Conservation (phyloP, 169 alveolate genomes). For the Neospora caninum region DNA sequence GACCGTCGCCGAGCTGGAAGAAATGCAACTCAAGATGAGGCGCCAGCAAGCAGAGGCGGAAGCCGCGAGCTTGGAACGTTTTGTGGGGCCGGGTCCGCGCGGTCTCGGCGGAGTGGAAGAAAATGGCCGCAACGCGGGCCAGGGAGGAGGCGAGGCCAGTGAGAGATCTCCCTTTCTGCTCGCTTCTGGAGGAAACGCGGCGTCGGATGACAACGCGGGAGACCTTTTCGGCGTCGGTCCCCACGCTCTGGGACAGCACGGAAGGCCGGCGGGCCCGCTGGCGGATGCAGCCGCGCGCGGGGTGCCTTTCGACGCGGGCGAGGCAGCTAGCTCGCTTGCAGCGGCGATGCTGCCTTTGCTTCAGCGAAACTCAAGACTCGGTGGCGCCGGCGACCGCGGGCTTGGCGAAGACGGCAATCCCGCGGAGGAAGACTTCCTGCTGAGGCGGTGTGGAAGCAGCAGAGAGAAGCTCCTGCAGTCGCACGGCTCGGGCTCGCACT, state of each 20-base stretch:
- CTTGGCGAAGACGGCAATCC: background rate
- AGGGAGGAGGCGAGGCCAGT: background rate
- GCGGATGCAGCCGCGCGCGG: background rate
- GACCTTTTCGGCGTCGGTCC: background rate
- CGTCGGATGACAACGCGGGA: background rate
- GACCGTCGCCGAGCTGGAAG: constrained; percentile 34
- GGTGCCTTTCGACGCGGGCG: constrained; percentile 15
- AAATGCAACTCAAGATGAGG: constrained; percentile 17
- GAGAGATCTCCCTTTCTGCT: background rate
- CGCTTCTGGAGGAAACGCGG: background rate
- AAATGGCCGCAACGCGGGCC: background rate
- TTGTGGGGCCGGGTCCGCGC: background rate
- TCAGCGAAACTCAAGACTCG: background rate
- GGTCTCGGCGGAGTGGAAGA: background rate
- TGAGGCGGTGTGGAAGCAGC: background rate
- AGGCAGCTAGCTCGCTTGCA: background rate
- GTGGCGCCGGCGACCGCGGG: background rate
- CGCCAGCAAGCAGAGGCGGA: constrained; percentile 16
- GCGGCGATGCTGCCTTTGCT: constrained; percentile 19
- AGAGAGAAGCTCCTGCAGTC: constrained; percentile 26
- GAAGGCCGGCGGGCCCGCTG: no score
- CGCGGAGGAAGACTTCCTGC: background rate
- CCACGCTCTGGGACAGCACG: background rate
- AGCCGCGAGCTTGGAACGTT: background rate
- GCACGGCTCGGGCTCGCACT: background rate